Percentiles rank a stretch among this genome's conserved stretches.
Conservation (phyloP, 768 basidiomycete species). For the Mycena venus region DNA sequence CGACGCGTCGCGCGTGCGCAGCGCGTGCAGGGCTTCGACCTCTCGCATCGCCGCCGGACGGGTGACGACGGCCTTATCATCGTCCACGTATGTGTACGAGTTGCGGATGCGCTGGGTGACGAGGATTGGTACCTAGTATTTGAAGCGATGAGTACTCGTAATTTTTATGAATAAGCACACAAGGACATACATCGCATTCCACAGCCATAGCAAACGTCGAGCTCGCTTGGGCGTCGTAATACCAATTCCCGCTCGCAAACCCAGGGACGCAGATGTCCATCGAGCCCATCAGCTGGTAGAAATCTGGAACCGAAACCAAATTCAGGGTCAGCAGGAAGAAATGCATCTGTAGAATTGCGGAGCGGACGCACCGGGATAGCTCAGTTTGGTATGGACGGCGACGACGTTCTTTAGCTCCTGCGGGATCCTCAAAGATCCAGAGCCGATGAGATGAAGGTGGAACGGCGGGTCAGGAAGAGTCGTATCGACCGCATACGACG, state of each 20-base stretch:
- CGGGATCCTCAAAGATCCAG: slow-evolving; percentile 49
- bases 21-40: slow-evolving; percentile 51
- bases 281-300: slow-evolving; percentile 50
- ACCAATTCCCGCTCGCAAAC: slow-evolving; percentile 44
- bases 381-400: slow-evolving; percentile 46
- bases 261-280: slow-evolving; percentile 59
- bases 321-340: neutral
- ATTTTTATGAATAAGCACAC: neutral
- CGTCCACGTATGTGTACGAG: slow-evolving; percentile 54
- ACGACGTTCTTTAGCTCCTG: slow-evolving; percentile 52
- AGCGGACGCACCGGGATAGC: slow-evolving; percentile 41
- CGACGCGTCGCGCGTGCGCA: slow-evolving; percentile 48
- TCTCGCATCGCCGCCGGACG: slow-evolving; percentile 57
- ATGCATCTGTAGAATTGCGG: neutral
- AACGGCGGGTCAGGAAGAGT: slow-evolving; percentile 47
- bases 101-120: slow-evolving; percentile 53
- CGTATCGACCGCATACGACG: slow-evolving; percentile 36
- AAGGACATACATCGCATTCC: slow-evolving; percentile 49
- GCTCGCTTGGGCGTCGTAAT: slow-evolving; percentile 55
- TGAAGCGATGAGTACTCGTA: neutral
- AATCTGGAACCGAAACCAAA: slow-evolving; percentile 35
- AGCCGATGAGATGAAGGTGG: slow-evolving; percentile 48
- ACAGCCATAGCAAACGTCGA: slow-evolving; percentile 56
- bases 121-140: slow-evolving; percentile 53
- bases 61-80: slow-evolving; percentile 50